Conservation (phyloP, 495 filamentous ascomycete species). For the Tuber microsphaerosporum region DNA sequence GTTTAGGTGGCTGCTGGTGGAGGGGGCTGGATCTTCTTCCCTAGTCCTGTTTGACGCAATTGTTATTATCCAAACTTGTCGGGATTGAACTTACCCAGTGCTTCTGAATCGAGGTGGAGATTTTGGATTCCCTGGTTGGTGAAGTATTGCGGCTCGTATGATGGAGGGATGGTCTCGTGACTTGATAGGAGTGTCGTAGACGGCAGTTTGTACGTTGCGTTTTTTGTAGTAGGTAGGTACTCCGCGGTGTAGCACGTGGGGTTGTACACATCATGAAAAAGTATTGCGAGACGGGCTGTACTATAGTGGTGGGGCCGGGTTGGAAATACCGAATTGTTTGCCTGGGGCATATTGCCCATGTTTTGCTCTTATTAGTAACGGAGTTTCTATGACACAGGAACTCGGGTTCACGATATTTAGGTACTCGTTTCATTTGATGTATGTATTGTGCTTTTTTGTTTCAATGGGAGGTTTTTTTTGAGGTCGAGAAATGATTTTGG, state of each 20-base stretch:
- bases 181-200: not conserved
- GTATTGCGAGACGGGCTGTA: not conserved
- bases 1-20: not conserved
- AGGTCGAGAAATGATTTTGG: not conserved
- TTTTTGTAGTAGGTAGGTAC: not conserved
- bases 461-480: not conserved
- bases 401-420: not conserved
- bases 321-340: not conserved
- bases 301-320: not conserved
- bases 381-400: not conserved
- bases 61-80: not conserved
- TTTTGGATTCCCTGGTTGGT: not conserved
- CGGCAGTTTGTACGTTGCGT: not conserved
- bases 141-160: not conserved
- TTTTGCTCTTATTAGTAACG: not conserved
- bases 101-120: not conserved
- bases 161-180: not conserved
- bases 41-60: not conserved
- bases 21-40: not conserved
- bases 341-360: not conserved
- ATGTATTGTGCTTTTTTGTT: not conserved
- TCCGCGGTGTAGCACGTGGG: not conserved
- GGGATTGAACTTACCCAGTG: not conserved
- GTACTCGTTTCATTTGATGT: not conserved
- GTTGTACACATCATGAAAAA: slow-evolving; percentile 5